A percentile compares a stretch with the other conserved stretches of the same genome.
Conservation (phyloP, 768 basidiomycete genomes). For the Leccinum imitatum region DNA sequence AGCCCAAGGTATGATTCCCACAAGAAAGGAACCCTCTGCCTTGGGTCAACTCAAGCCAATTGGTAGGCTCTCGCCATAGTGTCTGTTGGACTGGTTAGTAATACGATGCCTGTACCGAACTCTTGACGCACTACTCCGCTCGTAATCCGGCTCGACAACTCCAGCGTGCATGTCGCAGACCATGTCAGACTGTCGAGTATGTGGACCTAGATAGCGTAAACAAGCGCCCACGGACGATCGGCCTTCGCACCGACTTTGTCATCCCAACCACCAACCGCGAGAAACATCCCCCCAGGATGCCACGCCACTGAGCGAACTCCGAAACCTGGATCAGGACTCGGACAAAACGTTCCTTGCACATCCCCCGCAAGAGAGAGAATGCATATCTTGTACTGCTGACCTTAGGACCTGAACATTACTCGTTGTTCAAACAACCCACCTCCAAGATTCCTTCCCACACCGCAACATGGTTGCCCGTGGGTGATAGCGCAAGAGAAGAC, state of each 20-base stretch:
- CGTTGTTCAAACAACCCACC: constrained; percentile 40
- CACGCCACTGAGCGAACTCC: constrained; percentile 78
- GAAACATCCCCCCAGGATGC: constrained; percentile 83
- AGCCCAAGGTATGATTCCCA: constrained; percentile 32
- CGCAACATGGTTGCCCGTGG: constrained; percentile 71
- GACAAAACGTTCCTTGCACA: constrained; percentile 63
- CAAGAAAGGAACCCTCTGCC: constrained; percentile 89
- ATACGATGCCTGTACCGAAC: not conserved
- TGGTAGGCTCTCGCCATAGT: constrained; percentile 82
- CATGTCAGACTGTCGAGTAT: constrained; percentile 76
- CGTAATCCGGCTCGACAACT: constrained; percentile 58
- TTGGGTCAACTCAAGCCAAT: constrained; percentile 82
- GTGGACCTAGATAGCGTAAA: constrained; percentile 51
- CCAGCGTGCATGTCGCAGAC: constrained; percentile 63
- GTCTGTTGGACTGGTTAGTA: constrained; percentile 42
- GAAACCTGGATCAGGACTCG: constrained; percentile 76
- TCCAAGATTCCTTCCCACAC: constrained; percentile 87
- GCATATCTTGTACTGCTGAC: constrained; percentile 68
- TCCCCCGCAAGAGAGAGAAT: constrained; percentile 68
- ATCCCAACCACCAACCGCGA: constrained; percentile 86
- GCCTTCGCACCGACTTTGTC: constrained; percentile 58
- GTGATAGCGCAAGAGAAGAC: constrained; percentile 71
- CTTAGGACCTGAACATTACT: not conserved
- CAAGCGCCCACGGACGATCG: not conserved
- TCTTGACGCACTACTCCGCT: constrained; percentile 49